Base-by-base conservation (phyloP, 179 eudicot species). In the Spinacia oleracea region DNA sequence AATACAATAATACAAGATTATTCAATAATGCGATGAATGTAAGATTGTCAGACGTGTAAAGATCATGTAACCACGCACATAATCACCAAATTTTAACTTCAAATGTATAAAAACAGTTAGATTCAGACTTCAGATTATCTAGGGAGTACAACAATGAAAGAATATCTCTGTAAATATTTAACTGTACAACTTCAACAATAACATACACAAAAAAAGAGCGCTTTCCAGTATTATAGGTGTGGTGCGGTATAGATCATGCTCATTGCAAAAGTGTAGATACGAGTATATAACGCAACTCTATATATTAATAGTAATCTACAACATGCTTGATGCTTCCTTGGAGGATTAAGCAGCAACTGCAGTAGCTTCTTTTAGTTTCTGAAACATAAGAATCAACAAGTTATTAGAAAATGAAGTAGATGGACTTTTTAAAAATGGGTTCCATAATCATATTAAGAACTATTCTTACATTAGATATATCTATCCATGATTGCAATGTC, bases 401-500 rank as follows among this genome's bases (percentile, higher is more conserved):
- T n/a, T 3, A 70, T 50, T 50, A 45, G 20, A 69, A n/a, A 79
- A 51, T 45, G 38, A 78, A 56, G 23, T 15, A 20, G 58, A 35
- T 46, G 35, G 45, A 32, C n/a, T 48, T 20, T 3, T 55, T 8
- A 60, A 27, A 23, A 60, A 29, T 35, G 27, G 50, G 38, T 42
- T 31, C 10, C 71, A 64, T 43, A 67, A 67, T 42, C 62, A 18
- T 15, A 35, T 48, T 63, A 40, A n/a, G 23, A 43, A 18, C 23
- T 65, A 64, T 58, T 53, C 85, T 91, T 81, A 93, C 98, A 73
- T 90, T 94, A 35, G 99, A 96, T 48, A 81, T 50, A 27, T 76
- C 32, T 64, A 88, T 86, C 97, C 96, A 94, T n/a, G 81, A 83
- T 76, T 94, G 90, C 63, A 96, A 90, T 23, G 99, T 96, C 77